Evolutionary conservation across 495 filamentous ascomycete genomes (phyloP), one percentile per base, ranked within the genome.

Genomic region (Daldinia loculata): DNA sequence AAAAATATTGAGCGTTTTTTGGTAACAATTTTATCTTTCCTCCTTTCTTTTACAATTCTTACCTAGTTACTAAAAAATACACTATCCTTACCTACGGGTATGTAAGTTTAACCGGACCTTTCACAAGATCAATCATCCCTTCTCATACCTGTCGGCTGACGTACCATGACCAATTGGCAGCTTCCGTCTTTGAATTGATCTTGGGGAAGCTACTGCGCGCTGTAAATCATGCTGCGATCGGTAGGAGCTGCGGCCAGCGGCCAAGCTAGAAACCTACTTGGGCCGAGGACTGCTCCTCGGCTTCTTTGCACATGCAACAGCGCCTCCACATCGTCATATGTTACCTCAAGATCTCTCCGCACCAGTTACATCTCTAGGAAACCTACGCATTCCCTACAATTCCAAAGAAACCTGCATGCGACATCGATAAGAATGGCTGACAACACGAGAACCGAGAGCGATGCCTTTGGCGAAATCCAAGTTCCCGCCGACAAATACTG

Each of bases 381-480:
- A 53, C 41, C 69, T 32, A 64, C 62, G 32, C 68, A 66, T 64
- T 70, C 74, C 67, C 67, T 74, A 51, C 70, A 58, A 58, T 74
- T 75, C 29, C 75, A 77, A 39, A 69, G 84, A 80, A 70, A 76
- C 53, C 80, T 88, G 67, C 84, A 86, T 81, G 80, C 80, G 60
- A 82, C 81, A 66, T 57, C 83, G 53, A 59, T 67, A 66, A 86
- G 74, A 76, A 87, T 87, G 84, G 75, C 79, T 51, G 80, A 79
- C 63, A 80, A 74, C 70, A 90, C 88, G 45, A 84, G 95, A 84
- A 92, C 89, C 74, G 95, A 99, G 84, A 93, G 86, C 77, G 95
- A 99, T 88, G 96, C 96, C 78, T 98, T 98, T 82, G 95, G 95
- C 78, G 95, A 97, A 80, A 89, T 99, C 79, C 84, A 93, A 84